Percentiles rank a stretch among this genome's conserved stretches.
Evolutionary conservation across 2,329 filamentous ascomycete species (phyloP).

Genomic region (Calycina marina): DNA sequence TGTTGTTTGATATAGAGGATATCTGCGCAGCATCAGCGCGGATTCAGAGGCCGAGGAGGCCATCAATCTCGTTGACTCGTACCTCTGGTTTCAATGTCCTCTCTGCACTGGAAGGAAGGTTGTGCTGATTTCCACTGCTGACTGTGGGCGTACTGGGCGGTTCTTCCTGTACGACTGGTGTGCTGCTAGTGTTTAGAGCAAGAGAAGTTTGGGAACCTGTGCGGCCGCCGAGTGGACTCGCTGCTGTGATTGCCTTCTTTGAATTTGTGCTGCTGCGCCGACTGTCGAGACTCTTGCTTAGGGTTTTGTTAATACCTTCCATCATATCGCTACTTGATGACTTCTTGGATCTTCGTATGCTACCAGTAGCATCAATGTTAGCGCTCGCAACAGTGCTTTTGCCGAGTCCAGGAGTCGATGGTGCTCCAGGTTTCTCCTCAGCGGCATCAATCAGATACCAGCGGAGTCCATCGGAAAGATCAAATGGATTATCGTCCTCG

Average conservation of each 20-base stretch:
- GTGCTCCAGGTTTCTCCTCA: constrained; percentile 84
- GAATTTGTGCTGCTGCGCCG: constrained; percentile 77
- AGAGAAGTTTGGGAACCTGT: constrained; percentile 12
- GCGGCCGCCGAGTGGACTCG: constrained; percentile 13
- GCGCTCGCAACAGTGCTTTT: constrained; percentile 86
- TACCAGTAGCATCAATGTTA: constrained; percentile 74
- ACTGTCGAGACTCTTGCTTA: constrained; percentile 82
- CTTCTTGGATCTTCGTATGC: constrained; percentile 33
- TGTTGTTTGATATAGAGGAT: constrained; percentile 5
- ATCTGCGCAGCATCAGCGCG: constrained; percentile 17
- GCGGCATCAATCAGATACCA: constrained; percentile 93
- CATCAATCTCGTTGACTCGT: constrained; percentile 16
- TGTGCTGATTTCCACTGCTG: constrained; percentile 6
- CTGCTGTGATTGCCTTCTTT: constrained; percentile 50
- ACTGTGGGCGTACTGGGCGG: constrained; percentile 12
- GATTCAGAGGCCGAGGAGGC: constrained; percentile 17
- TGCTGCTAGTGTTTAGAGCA: constrained; percentile 12
- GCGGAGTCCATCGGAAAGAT: constrained; percentile 81
- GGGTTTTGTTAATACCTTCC: constrained; percentile 59
- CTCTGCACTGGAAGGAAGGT: constrained; percentile 4
- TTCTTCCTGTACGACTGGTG: constrained; percentile 8
- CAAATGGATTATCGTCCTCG: constrained; percentile 93
- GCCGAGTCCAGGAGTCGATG: constrained; percentile 79
- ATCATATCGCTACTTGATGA: constrained; percentile 36
- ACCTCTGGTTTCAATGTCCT: constrained; percentile 14